Evolutionary conservation across 768 basidiomycete species (phyloP).

Genomic region (Lentinula detonsa): DNA sequence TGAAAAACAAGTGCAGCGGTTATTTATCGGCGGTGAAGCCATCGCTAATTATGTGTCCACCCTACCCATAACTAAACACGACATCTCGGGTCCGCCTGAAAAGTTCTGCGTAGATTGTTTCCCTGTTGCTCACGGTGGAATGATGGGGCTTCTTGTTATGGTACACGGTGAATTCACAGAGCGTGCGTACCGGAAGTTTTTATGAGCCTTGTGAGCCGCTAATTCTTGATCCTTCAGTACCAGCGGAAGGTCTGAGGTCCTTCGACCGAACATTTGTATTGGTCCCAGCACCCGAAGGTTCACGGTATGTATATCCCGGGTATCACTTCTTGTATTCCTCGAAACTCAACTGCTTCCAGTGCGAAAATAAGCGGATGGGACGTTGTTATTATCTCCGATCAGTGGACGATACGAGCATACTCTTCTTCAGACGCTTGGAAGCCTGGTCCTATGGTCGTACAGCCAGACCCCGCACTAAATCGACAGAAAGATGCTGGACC

Average conservation of each 20-base stretch:
- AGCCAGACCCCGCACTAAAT: conserved; percentile 31
- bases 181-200: conserved; percentile 42
- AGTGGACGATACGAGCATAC: conserved; percentile 77
- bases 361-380: conserved; percentile 87
- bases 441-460: conserved; percentile 68
- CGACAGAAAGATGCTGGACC: neutral
- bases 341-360: conserved; percentile 25
- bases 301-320: conserved; percentile 53
- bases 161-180: conserved; percentile 92
- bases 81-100: conserved; percentile 68
- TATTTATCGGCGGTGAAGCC: conserved; percentile 68
- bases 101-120: conserved; percentile 88
- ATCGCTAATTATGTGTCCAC: conserved; percentile 52
- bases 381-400: conserved; percentile 84
- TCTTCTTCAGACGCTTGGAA: conserved; percentile 78
- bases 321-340: neutral
- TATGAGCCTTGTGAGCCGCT: neutral
- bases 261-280: conserved; percentile 93
- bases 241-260: conserved; percentile 75
- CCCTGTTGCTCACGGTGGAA: conserved; percentile 59
- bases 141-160: conserved; percentile 60
- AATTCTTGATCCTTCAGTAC: conserved; percentile 33
- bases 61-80: conserved; percentile 79
- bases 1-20: conserved; percentile 55
- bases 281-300: conserved; percentile 72